Percentiles rank a stretch among this genome's conserved stretches.
Conservation (phyloP, 129 eudicot species). For the Chrysanthemum lavandulifolium region DNA sequence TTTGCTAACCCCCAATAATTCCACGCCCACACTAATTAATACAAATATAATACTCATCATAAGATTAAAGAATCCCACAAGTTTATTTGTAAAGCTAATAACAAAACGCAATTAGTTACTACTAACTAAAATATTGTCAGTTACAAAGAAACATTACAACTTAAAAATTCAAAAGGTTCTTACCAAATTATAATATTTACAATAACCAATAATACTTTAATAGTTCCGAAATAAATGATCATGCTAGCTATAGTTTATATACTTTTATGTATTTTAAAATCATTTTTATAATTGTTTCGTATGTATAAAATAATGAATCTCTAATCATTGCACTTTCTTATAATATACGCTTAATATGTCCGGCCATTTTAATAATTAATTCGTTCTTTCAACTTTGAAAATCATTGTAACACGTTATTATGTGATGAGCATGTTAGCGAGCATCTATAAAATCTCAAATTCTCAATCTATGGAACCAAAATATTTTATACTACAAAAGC, state of each 20-base stretch:
- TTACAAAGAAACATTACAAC: neutral
- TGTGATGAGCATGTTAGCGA: conserved; percentile 16
- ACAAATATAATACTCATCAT: neutral
- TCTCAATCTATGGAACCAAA: conserved; percentile 9
- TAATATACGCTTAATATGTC: conserved; percentile 13
- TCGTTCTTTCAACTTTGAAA: conserved; percentile 17
- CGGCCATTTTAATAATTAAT: conserved; percentile 16
- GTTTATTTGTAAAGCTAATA: conserved; percentile 5
- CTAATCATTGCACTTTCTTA: conserved; percentile 29
- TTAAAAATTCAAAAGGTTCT: neutral
- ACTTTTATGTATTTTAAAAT: conserved; percentile 9
- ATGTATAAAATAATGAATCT: conserved; percentile 20
- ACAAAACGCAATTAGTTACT: neutral
- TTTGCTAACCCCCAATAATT: conserved; percentile 35
- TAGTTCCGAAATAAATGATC: neutral
- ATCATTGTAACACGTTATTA: conserved; percentile 25
- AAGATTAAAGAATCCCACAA: neutral
- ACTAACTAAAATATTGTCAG: conserved; percentile 11
- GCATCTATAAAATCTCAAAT: neutral
- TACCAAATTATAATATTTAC: conserved; percentile 7
- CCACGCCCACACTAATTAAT: conserved; percentile 25
- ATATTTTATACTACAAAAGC: neutral
- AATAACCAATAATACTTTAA: neutral
- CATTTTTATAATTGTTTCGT: conserved; percentile 23
- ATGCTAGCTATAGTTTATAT: conserved; percentile 1